Base-by-base conservation (phyloP, 2,329 filamentous ascomycete species). In the Hypoxylon sp. region DNA sequence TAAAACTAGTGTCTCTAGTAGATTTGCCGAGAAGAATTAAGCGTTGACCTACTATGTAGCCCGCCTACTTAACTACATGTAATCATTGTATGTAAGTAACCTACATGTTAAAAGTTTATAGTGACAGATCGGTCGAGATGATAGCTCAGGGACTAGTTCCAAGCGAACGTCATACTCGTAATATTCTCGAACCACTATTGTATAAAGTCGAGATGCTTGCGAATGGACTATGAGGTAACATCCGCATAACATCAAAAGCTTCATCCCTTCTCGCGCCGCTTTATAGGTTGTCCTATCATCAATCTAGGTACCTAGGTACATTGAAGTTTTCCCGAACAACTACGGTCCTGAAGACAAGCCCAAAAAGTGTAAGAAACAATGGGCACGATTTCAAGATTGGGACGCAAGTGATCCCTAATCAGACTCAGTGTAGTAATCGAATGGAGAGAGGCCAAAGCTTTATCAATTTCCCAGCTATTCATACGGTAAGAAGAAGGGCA, bases 381-480 rank as follows among this genome's bases (percentile, higher is more conserved):
- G 9, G 28, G 28, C 34, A 56, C 28, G 25, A 25, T 28, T 25
- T 46, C 41, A 13, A 34, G 17, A 28, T 30, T 28, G 14, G 14
- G 13, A n/a, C 6, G 14, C 13, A 49, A 13, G 41, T 56, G 28
- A 55, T 43, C 21, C 10, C 23, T 17, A 48, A 57, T 14, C 41
- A 38, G 5, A 17, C 17, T 43, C 17, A 7, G 7, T 52, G 36
- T 25, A 28, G 32, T 23, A 38, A 36, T 38, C 23, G 19, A 55
- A 51, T 56, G 25, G 19, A 28, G 55, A 63, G 17, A 60, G 36
- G 43, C 63, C 49, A 66, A 64, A 62, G 41, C 57, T 36, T 57
- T 32, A 58, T 69, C 67, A 69, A 69, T 67, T 64, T 63, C 60
- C 67, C 59, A 45, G 52, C 63, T 65, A 62, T 41, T 64, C 60